Base-by-base conservation (phyloP, 2,329 filamentous ascomycete species). In the Paraconiothyrium brasiliense region DNA sequence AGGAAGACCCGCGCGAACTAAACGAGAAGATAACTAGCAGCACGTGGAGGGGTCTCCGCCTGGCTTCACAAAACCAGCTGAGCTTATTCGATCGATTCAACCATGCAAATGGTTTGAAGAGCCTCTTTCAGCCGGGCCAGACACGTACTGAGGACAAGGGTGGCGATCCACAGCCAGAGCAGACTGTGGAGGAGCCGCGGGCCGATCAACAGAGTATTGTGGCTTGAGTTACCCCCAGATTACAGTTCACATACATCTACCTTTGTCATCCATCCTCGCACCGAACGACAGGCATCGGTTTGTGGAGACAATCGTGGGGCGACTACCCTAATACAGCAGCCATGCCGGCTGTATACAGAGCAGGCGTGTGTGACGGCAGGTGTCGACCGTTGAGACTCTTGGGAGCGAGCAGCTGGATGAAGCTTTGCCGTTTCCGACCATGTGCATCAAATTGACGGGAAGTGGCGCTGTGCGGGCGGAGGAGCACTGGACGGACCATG, bases 31-130 rank as follows among this genome's bases (percentile, higher is more conserved):
- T 96, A 77, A 88, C 90, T 22, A 97, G 93, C 81, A 94, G 96
- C 78, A 91, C 89, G 59, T 99, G 95, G 95, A 88, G 94, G 68
- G 92, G 93, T 5, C 82, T 99, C 65, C 89, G 95, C 56, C 87
- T 97, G 66, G 91, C 93, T 10, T 89, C 91, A 59, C 88, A 88
- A 66, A 88, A 85, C 59, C 91, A 90, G 70, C 85, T 98, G 67
- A 86, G 88, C 48, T 82, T 89, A 22, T 95, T 98, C 76, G 94
- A 98, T 78, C 92, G 91, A 77, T 91, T 97, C 51, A 93, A 97
- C 58, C 68, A 73, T 70, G 89, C 91, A 44, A 91, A 91, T 74
- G 92, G 92, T 65, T 75, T 89, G 62, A 81, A 86, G 63, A 77
- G 80, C 61, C 79, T 86, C 61, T 84, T 85, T 71, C 76, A 78